A percentile compares a stretch with the other conserved stretches of the same genome.
These are phyloP conservation scores for Lasiodiplodia sp. DNA, from an alignment of 2,329 filamentous ascomycete genomes.

Conservation along the genomic window DNA sequence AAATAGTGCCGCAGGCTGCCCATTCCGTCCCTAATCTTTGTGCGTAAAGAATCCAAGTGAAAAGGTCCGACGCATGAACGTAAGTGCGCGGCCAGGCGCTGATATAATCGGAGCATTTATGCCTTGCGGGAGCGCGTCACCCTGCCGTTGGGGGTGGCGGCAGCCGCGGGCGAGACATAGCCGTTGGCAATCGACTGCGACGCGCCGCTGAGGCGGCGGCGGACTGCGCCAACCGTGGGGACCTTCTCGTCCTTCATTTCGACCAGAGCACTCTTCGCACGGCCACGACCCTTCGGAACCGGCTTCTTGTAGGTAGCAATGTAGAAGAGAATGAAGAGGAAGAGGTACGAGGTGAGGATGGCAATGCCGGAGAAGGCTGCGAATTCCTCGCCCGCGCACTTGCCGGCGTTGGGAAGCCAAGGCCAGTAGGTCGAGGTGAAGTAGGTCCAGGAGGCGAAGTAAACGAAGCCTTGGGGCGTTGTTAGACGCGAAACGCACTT, in stretches of 20 bases:
- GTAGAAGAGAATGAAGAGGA: conserved; percentile 99
- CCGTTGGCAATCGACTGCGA: conserved; percentile 46
- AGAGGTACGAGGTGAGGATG: conserved; percentile 91
- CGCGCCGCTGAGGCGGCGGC: conserved; percentile 58
- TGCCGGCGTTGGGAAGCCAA: conserved; percentile 81
- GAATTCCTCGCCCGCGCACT: conserved; percentile 95
- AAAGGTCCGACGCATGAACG: conserved; percentile 22
- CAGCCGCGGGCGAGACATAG: conserved; percentile 42
- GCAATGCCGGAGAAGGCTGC: conserved; percentile 91
- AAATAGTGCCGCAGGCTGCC: conserved; percentile 24
- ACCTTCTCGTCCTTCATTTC: conserved; percentile 81
- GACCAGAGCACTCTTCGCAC: conserved; percentile 83
- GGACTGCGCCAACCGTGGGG: conserved; percentile 61
- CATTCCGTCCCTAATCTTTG: conserved; percentile 25
- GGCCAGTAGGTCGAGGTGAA: conserved; percentile 91
- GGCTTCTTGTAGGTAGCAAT: conserved; percentile 93
- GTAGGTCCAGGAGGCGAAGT: conserved; percentile 99
- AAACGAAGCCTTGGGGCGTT: conserved; percentile 77
- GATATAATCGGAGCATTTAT: conserved; percentile 47
- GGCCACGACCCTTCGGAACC: conserved; percentile 74
- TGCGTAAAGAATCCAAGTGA: conserved; percentile 24
- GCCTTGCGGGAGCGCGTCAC: conserved; percentile 76
- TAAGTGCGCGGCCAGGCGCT: conserved; percentile 28
- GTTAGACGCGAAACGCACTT: not conserved
- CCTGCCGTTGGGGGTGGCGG: conserved; percentile 64